Base-by-base conservation (phyloP, 2,329 filamentous ascomycete species). In the Apiospora marii region DNA sequence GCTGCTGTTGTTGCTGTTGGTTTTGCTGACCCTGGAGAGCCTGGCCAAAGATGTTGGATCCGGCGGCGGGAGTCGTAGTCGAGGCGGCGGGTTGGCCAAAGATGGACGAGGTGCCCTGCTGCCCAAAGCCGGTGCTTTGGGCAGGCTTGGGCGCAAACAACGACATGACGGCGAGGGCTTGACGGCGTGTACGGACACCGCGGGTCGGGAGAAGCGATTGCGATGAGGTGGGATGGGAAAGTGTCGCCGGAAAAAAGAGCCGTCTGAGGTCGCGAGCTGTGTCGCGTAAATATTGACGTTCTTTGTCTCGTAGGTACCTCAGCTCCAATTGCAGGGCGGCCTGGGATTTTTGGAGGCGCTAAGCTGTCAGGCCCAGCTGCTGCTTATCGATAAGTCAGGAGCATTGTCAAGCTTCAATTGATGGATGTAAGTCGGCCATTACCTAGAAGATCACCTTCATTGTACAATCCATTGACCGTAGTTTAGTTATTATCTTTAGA, bases 1-100 rank as follows among this genome's bases (percentile, higher is more conserved):
- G 83, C 41, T 81, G 82, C 71, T 87, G 85, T 71, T 85, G 84
- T 72, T 84, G 80, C 71, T 81, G 81, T 71, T 84, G 80, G 80
- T 41, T 79, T 53, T 79, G 79, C 71, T 84, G 81, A 44, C 80
- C 80, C 30, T 80, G 80, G 37, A 41, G 37, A 27, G 48, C 37
- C 44, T 79, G 76, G 43, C 74, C 76, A 34, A 69, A 69, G 4
- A 69, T 10, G n/a, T 44, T 75, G 13, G 73, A 43, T 75, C 73
- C 67, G 70, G 71, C 46, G 61, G 41, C 53, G 16, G 53, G 53
- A 34, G 46, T 67, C 49, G 58, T 69, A 69, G 27, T 71, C 37
- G 72, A 53, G 75, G 73, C 71, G 74, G 77, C 46, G 27, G 78
- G 78, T 74, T 81, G 80, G 46, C 80, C 79, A 71, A 83, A 81